Evolutionary conservation across 2,329 filamentous ascomycete species (phyloP), one percentile per base, ranked within the genome.

Genomic region (Colletotrichum cordylinicola): DNA sequence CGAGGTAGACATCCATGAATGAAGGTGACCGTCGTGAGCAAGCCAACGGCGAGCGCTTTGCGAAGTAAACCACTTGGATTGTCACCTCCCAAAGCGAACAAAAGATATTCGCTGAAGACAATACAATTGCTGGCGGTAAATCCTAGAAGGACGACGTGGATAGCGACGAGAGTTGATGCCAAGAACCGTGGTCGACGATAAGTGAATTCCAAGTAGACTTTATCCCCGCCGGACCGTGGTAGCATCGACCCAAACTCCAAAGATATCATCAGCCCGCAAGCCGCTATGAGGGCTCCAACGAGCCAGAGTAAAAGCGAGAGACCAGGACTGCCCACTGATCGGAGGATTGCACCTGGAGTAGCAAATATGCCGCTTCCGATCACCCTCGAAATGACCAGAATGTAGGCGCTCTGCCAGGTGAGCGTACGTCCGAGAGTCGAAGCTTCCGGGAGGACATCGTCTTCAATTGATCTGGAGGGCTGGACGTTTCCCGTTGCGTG

Each of bases 291-390:
- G 0, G 92, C 91, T 1, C 93, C 93, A 0, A 91, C 82, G 0
- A 93, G 71, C 93, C 93, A 95, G 4, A 95, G 82, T 1, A 88
- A 77, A 2, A 95, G 82, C 0, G 92, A 88, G 4, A 94, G 83
- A 0, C 93, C 93, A 0, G 93, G 87, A 71, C 93, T 95, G 2
- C 94, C 94, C 3, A 92, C 91, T 0, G 91, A 89, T 48, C 91
- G 89, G 4, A 94, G 87, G 66, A 95, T 94, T 6, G 92, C 88
- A 0, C 91, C 93, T 0, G 92, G 93, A 0, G 93, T 94, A 1
- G 93, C 93, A 79, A 95, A 95, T 77, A 95, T 94, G 31, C 93
- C 93, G 79, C 89, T 93, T 15, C 93, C 93, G 35, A 94, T 92
- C 8, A 94, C 92, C 15, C 93, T 88, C 2, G 91, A 93, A 31